Evolutionary conservation across 371 early-diverging fungal genomes (phyloP).

Genomic region (Mucor circinelloides): DNA sequence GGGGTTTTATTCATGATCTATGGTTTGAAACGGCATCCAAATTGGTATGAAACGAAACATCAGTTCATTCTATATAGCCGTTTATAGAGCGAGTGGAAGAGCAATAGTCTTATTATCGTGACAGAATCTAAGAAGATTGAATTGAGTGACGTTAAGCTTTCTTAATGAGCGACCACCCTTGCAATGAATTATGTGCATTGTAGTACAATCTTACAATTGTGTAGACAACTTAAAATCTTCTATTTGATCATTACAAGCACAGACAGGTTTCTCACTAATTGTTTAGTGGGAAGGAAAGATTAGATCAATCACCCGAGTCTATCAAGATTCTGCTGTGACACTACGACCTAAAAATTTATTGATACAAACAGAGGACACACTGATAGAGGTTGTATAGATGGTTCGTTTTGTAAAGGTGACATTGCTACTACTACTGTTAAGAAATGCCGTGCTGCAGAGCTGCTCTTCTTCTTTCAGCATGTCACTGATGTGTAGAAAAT

Average conservation of each 20-base stretch:
- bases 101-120: background rate
- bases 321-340: too few relatives aligned
- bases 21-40: background rate
- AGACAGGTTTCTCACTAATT: background rate
- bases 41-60: background rate
- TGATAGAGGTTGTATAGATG: too few relatives aligned
- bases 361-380: background rate
- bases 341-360: too few relatives aligned
- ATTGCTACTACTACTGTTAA: too few relatives aligned
- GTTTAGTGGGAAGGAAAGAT: background rate
- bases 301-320: background rate
- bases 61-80: background rate
- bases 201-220: background rate
- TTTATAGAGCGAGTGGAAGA: background rate
- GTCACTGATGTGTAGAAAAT: too few relatives aligned
- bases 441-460: too few relatives aligned
- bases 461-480: too few relatives aligned
- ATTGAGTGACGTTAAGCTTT: background rate
- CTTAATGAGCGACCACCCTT: background rate
- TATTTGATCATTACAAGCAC: background rate
- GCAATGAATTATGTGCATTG: background rate
- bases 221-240: background rate
- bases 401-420: too few relatives aligned
- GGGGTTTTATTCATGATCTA: conserved; percentile 4
- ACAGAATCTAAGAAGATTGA: background rate